Percentiles rank a stretch among this genome's conserved stretches.
Conservation (phyloP, 192 early-diverging fungal species). For the Rhizophagus prolifer region DNA sequence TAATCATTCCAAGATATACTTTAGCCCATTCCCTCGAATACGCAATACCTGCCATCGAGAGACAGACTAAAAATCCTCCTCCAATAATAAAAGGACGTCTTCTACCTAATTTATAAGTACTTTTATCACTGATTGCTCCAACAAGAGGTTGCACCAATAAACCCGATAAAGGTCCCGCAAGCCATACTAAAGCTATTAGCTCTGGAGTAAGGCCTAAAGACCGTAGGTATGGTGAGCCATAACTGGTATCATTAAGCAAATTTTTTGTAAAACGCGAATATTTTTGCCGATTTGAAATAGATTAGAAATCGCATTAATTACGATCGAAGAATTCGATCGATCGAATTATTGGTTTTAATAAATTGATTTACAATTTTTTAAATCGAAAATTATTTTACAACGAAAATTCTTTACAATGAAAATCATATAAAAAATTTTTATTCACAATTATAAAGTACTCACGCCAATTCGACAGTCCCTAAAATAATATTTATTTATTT, state of each 20-base stretch:
- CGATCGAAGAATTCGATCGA: not conserved
- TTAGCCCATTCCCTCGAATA: constrained; percentile 68
- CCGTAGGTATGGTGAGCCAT: constrained; percentile 73
- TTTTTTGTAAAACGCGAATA: not conserved
- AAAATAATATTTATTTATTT: not conserved
- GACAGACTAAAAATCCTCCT: constrained; percentile 59
- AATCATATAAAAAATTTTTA: not conserved
- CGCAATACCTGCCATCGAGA: constrained; percentile 70
- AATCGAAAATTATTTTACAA: not conserved
- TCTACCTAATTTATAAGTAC: constrained; percentile 69
- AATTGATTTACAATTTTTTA: not conserved
- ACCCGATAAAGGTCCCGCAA: constrained; percentile 77
- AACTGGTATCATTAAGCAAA: constrained; percentile 40
- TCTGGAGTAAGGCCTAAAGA: constrained; percentile 63
- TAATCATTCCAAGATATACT: constrained; percentile 16
- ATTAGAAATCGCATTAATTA: not conserved
- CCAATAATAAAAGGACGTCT: constrained; percentile 83
- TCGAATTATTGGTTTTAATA: not conserved
- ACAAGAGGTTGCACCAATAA: constrained; percentile 73
- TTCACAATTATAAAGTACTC: constrained; percentile 22
- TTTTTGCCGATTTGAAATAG: not conserved
- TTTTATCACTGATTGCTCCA: constrained; percentile 80
- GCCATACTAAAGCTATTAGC: constrained; percentile 74
- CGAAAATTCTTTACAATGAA: no score
- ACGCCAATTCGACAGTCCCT: constrained; percentile 74